These are phyloP conservation scores for Orbilia quercus DNA, from an alignment of 2,329 filamentous ascomycete genomes.

Conservation along the genomic window DNA sequence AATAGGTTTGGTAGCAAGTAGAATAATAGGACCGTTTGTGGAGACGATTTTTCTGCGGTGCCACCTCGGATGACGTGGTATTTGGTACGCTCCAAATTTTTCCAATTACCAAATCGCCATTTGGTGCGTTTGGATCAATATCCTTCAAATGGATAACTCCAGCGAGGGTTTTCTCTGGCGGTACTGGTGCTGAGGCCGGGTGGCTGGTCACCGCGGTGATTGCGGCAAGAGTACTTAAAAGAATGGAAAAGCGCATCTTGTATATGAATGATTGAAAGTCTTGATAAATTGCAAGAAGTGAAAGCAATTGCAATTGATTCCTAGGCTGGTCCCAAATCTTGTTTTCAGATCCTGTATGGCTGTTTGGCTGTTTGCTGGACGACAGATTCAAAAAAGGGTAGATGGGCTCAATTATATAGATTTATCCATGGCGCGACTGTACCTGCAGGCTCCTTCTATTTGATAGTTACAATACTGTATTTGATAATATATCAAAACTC, in stretches of 20 bases:
- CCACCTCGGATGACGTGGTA: constrained; percentile 5
- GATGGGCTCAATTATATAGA: not conserved
- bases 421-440: not conserved
- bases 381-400: not conserved
- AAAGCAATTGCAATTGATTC: not conserved
- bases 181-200: constrained; percentile 1
- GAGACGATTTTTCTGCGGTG: not conserved
- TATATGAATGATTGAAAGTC: not conserved
- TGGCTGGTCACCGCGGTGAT: constrained; percentile 13
- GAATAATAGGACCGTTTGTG: not conserved
- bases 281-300: not conserved
- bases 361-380: not conserved
- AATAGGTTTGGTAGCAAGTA: constrained; percentile 1
- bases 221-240: constrained; percentile 11
- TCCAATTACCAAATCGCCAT: constrained; percentile 20
- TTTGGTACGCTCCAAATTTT: constrained; percentile 14
- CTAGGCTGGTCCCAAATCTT: not conserved
- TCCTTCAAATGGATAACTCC: constrained; percentile 14
- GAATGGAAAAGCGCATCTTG: constrained; percentile 25
- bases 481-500: too few relatives aligned
- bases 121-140: constrained; percentile 23
- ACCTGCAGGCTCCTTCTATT: too few relatives aligned
- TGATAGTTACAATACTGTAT: too few relatives aligned
- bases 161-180: not conserved
- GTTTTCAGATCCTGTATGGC: too few relatives aligned